Evolutionary conservation across 306 rosid species (phyloP).

Genomic region (Betula pendula): DNA sequence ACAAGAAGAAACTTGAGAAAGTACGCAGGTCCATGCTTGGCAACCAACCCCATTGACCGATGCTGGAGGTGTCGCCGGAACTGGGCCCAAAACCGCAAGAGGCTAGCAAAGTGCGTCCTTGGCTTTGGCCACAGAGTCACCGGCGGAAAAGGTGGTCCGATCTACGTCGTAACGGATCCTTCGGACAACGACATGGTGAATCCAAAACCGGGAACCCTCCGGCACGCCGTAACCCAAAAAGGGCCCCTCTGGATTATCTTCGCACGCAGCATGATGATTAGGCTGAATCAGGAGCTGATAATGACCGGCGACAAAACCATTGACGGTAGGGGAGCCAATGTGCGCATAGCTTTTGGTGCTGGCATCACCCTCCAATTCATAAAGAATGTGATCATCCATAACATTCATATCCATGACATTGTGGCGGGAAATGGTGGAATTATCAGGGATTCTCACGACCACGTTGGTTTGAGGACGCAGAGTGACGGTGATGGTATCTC

Average conservation of each 20-base stretch:
- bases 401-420: conserved; percentile 53
- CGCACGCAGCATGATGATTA: conserved; percentile 50
- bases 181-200: conserved; percentile 52
- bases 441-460: conserved; percentile 49
- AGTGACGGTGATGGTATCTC: conserved; percentile 91
- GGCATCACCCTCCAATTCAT: conserved; percentile 68
- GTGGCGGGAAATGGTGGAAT: conserved; percentile 40
- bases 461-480: conserved; percentile 50
- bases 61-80: conserved; percentile 85
- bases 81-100: conserved; percentile 64
- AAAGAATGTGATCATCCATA: conserved; percentile 61
- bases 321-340: conserved; percentile 65
- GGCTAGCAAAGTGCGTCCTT: conserved; percentile 47
- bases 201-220: conserved; percentile 64
- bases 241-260: conserved; percentile 78
- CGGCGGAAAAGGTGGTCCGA: conserved; percentile 61
- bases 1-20: conserved; percentile 42
- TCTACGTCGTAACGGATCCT: conserved; percentile 55
- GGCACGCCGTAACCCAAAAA: conserved; percentile 58
- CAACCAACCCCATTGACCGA: conserved; percentile 75
- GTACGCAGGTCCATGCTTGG: conserved; percentile 27
- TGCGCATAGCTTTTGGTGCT: conserved; percentile 56
- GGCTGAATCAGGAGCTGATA: conserved; percentile 58
- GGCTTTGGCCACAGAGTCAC: conserved; percentile 64
- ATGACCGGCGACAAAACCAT: conserved; percentile 62